Conservation (phyloP, 1,284 basidiomycete species). For the Golubevia sp. region DNA sequence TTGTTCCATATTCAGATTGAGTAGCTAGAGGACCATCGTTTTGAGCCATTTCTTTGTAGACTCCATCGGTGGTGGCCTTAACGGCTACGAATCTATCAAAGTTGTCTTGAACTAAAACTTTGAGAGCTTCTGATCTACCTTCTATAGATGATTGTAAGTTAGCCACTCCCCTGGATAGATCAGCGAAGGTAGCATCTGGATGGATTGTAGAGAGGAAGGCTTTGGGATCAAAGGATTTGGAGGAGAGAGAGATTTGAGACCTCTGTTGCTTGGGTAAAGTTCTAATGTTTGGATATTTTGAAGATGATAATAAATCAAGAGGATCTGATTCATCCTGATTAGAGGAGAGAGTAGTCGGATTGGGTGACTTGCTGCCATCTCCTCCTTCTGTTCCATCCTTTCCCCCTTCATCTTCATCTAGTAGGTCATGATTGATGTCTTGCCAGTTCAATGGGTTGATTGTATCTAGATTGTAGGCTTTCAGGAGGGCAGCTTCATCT, state of each 20-base stretch:
- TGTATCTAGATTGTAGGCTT: conserved; percentile 61
- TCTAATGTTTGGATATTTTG: conserved; percentile 15
- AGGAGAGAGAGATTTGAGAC: conserved; percentile 64
- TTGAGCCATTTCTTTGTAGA: conserved; percentile 82
- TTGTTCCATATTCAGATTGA: conserved; percentile 79
- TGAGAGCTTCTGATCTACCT: conserved; percentile 80
- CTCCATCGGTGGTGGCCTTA: conserved; percentile 90
- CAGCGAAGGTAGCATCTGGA: conserved; percentile 93
- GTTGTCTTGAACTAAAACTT: conserved; percentile 94
- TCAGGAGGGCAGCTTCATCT: conserved; percentile 59
- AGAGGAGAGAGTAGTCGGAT: too few relatives aligned
- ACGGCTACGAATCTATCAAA: conserved; percentile 98
- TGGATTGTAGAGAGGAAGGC: conserved; percentile 87
- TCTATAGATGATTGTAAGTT: conserved; percentile 45
- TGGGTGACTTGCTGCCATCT: too few relatives aligned
- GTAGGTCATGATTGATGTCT: conserved; percentile 22
- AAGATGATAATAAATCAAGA: conserved; percentile 40
- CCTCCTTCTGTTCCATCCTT: too few relatives aligned
- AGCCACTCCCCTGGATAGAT: conserved; percentile 66
- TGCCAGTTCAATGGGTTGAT: conserved; percentile 60
- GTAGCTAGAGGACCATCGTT: conserved; percentile 80
- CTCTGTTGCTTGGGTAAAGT: conserved; percentile 24
- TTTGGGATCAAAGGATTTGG: conserved; percentile 95
- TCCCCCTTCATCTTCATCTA: conserved; percentile 12
- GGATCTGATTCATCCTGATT: conserved; percentile 56